These are phyloP conservation scores for Pichia cephalocereana DNA, from an alignment of 805 yeast species.

Conservation along the genomic window DNA sequence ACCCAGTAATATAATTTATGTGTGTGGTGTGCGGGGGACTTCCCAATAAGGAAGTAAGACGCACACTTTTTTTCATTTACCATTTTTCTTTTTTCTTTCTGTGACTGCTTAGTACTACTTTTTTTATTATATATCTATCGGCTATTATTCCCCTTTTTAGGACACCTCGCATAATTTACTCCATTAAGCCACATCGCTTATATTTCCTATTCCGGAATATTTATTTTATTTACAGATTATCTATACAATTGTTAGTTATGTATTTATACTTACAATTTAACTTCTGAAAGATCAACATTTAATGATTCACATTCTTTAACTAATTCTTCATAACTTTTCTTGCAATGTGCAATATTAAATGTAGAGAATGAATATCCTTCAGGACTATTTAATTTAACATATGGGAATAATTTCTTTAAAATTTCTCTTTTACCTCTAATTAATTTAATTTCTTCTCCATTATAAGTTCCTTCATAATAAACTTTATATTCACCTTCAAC, in stretches of 20 bases:
- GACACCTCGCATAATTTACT: too few relatives aligned
- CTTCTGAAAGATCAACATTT: conserved; percentile 28
- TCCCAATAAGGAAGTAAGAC: too few relatives aligned
- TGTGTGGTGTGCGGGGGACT: conserved; percentile 6
- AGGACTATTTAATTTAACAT: conserved; percentile 34
- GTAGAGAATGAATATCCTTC: conserved; percentile 36
- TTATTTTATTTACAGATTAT: too few relatives aligned
- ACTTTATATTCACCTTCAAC: conserved; percentile 32
- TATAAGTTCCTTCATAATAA: conserved; percentile 36
- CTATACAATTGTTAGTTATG: too few relatives aligned
- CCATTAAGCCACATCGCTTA: too few relatives aligned
- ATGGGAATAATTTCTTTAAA: conserved; percentile 43
- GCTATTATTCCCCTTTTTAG: too few relatives aligned
- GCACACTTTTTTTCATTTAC: too few relatives aligned
- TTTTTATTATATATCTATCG: too few relatives aligned
- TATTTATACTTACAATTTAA: conserved; percentile 3
- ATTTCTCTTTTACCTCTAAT: conserved; percentile 59
- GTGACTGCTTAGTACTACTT: background rate
- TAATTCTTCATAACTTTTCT: conserved; percentile 38
- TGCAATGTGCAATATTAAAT: conserved; percentile 38
- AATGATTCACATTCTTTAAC: conserved; percentile 39
- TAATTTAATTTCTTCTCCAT: conserved; percentile 38
- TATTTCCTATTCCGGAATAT: too few relatives aligned
- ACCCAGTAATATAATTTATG: too few relatives aligned
- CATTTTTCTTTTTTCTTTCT: background rate